Conservation (phyloP, 495 filamentous ascomycete genomes). For the Talaromyces liani region DNA sequence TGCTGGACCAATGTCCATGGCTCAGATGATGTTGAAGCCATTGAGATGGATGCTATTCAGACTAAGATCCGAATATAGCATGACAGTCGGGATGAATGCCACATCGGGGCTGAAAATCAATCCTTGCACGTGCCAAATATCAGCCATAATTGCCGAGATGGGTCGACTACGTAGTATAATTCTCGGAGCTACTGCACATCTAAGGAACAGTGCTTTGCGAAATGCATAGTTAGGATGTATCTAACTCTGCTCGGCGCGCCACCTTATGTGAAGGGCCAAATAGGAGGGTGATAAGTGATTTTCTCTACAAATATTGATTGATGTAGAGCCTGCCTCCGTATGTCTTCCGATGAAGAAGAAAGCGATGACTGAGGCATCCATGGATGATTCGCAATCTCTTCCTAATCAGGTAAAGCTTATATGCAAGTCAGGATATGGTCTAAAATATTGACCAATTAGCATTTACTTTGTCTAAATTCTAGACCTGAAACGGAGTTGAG, state of each 20-base stretch:
- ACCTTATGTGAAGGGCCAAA: too few relatives aligned
- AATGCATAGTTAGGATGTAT: too few relatives aligned
- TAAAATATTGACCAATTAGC: not conserved
- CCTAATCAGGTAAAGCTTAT: not conserved
- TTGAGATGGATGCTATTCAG: not conserved
- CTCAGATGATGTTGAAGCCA: not conserved
- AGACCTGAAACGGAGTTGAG: not conserved
- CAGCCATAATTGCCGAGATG: too few relatives aligned
- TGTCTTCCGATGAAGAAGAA: not conserved
- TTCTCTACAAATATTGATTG: not conserved
- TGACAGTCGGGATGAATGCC: not conserved
- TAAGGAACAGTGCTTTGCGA: too few relatives aligned
- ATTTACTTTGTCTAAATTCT: not conserved
- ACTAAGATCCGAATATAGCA: not conserved
- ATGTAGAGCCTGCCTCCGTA: not conserved
- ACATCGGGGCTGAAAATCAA: not conserved
- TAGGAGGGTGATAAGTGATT: not conserved
- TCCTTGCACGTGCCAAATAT: too few relatives aligned
- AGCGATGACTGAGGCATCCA: not conserved
- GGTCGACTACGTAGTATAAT: too few relatives aligned
- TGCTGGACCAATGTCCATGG: constrained; percentile 14
- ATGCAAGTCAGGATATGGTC: not conserved
- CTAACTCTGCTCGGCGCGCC: too few relatives aligned
- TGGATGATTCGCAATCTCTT: not conserved
- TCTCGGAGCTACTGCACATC: too few relatives aligned